Conservation (phyloP, 495 filamentous ascomycete species). For the Penicillium silybi region DNA sequence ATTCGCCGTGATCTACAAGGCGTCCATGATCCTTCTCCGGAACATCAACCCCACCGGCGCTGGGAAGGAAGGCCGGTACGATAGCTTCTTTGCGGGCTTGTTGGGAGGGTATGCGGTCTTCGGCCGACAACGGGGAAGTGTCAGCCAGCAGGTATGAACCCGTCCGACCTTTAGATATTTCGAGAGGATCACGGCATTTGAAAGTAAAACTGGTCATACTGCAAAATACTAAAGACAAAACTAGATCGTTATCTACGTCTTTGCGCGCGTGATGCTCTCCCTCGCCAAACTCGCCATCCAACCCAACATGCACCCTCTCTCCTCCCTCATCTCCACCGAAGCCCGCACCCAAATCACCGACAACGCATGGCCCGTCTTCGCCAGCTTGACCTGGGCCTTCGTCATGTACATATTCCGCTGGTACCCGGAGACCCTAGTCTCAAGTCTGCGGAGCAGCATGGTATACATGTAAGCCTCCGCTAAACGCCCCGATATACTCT, state of each 20-base stretch:
- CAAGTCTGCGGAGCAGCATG: conserved; percentile 93
- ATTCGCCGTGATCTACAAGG: conserved; percentile 89
- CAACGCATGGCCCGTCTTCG: conserved; percentile 88
- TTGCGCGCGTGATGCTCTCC: conserved; percentile 82
- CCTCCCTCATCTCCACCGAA: conserved; percentile 39
- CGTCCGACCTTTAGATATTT: neutral
- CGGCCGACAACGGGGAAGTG: conserved; percentile 72
- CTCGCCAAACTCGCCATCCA: conserved; percentile 77
- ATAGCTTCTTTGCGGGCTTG: conserved; percentile 86
- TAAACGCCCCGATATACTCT: neutral
- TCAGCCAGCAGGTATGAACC: conserved; percentile 74
- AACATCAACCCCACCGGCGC: conserved; percentile 56
- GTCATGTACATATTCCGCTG: conserved; percentile 96
- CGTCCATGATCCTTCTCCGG: conserved; percentile 66
- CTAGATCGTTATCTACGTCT: conserved; percentile 91
- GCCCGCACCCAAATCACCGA: conserved; percentile 50
- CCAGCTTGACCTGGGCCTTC: conserved; percentile 77
- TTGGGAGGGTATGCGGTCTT: conserved; percentile 92
- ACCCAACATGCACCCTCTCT: conserved; percentile 49
- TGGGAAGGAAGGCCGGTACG: conserved; percentile 64
- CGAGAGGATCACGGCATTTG: neutral
- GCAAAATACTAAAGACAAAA: neutral
- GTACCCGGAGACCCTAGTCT: conserved; percentile 85
- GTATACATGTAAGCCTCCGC: conserved; percentile 78
- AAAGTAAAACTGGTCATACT: no score